Evolutionary conservation across 1,284 basidiomycete species (phyloP).

Genomic region (Trametes versicolor): DNA sequence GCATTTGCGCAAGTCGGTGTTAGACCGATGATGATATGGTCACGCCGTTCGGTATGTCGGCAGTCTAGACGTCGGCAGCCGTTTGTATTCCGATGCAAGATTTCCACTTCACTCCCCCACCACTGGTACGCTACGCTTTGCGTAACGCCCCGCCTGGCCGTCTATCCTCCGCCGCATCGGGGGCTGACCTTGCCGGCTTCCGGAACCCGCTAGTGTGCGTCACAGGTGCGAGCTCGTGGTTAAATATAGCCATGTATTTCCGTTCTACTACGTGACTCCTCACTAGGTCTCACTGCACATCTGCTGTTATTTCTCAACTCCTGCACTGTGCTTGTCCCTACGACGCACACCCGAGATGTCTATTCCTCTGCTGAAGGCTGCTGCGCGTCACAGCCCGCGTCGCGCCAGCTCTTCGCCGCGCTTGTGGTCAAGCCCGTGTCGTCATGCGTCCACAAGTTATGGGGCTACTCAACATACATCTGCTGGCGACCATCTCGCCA

Average conservation of each 20-base stretch:
- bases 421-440: conserved; percentile 6
- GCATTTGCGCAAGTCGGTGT: no score
- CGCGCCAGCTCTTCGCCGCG: conserved; percentile 13
- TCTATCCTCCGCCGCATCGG: not conserved
- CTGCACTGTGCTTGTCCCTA: no score
- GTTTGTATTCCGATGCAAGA: not conserved
- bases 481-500: conserved; percentile 12
- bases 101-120: not conserved
- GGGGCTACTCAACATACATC: not conserved
- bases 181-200: not conserved
- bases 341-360: not conserved
- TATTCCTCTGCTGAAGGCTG: not conserved
- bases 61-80: not conserved
- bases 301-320: no score
- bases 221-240: not conserved
- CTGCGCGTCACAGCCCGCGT: conserved; percentile 10
- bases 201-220: not conserved
- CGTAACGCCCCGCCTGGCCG: not conserved
- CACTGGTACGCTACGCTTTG: not conserved
- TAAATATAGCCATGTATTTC: not conserved
- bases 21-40: not conserved
- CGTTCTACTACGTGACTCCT: not conserved
- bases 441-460: not conserved
- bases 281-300: not conserved
- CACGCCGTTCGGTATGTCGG: not conserved